These are phyloP conservation scores for Primulina huaijiensis DNA, from an alignment of 257 asterid genomes.

Conservation along the genomic window DNA sequence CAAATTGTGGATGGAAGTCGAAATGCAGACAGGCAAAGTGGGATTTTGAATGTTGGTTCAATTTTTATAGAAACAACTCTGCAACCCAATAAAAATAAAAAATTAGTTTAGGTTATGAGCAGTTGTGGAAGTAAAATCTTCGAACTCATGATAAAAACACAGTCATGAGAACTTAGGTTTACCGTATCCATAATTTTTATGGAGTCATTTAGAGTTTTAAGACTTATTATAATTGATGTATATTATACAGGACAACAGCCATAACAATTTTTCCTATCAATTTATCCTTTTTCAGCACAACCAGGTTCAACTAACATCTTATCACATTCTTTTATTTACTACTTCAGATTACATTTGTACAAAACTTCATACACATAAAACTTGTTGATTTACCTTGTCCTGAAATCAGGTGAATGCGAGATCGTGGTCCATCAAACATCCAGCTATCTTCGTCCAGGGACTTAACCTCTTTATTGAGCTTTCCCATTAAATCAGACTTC, in stretches of 20 bases:
- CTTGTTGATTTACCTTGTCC: constrained; percentile 49
- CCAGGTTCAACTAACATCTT: background rate
- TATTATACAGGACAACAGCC: background rate
- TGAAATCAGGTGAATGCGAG: constrained; percentile 69
- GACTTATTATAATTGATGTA: background rate
- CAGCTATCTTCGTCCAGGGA: constrained; percentile 91
- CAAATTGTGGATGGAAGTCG: too few species aligned
- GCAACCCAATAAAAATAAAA: too few species aligned
- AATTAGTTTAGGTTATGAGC: too few species aligned
- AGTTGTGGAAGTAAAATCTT: too few species aligned
- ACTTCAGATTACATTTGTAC: too few species aligned
- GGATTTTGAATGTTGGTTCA: too few species aligned
- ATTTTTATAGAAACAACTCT: too few species aligned
- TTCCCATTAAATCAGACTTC: constrained; percentile 70
- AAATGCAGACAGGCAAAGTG: too few species aligned
- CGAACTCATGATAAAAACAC: too few species aligned
- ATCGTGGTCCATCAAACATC: constrained; percentile 98
- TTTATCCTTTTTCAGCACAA: background rate
- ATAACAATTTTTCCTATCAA: background rate
- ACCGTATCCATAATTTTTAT: too few species aligned
- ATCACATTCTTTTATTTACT: background rate
- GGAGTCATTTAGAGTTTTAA: too few species aligned
- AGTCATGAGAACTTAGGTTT: too few species aligned
- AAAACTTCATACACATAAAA: background rate
- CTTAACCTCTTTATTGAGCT: constrained; percentile 76